phyloP scores from a whole-genome alignment of 768 basidiomycete genomes.

The Auricularia cornea region DNA sequence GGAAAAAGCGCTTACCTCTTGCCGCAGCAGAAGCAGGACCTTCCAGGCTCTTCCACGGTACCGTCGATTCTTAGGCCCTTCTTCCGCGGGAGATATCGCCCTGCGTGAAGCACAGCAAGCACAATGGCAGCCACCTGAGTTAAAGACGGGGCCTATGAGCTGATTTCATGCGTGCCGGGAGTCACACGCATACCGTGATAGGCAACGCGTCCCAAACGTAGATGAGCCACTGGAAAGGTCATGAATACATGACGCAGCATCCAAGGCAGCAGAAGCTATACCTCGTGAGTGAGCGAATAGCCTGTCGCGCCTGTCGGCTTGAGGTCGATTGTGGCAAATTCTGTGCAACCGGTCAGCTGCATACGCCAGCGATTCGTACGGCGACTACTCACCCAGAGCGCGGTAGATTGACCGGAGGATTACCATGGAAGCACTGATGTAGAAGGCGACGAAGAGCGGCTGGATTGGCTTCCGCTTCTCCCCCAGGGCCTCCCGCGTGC shows the following conservation, averaged over 20 bases:
- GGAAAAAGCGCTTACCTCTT: not conserved
- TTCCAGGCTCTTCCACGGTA: not conserved
- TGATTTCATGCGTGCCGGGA: not conserved
- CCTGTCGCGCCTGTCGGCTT: not conserved
- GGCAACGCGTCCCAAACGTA: conserved; percentile 9
- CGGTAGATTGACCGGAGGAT: conserved; percentile 8
- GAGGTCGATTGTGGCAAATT: conserved; percentile 8
- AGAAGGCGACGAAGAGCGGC: conserved; percentile 9
- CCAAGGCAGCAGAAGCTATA: no score
- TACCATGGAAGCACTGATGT: conserved; percentile 4
- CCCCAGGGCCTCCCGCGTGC: not conserved
- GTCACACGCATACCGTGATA: conserved; percentile 2
- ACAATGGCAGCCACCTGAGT: not conserved
- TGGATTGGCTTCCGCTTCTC: not conserved
- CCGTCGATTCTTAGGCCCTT: conserved; percentile 11
- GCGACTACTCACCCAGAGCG: conserved; percentile 2
- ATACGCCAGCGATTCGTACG: not conserved
- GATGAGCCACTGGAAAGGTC: conserved; percentile 9
- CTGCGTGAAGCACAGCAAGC: conserved; percentile 4
- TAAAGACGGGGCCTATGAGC: not conserved
- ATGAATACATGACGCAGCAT: no score
- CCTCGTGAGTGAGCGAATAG: conserved; percentile 8
- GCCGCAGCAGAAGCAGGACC: not conserved
- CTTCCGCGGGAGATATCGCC: conserved; percentile 4
- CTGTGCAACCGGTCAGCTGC: not conserved